Percentiles rank a stretch among this genome's conserved stretches.
These are phyloP conservation scores for Fusarium albidum DNA, from an alignment of 2,329 filamentous ascomycete genomes.

Conservation along the genomic window DNA sequence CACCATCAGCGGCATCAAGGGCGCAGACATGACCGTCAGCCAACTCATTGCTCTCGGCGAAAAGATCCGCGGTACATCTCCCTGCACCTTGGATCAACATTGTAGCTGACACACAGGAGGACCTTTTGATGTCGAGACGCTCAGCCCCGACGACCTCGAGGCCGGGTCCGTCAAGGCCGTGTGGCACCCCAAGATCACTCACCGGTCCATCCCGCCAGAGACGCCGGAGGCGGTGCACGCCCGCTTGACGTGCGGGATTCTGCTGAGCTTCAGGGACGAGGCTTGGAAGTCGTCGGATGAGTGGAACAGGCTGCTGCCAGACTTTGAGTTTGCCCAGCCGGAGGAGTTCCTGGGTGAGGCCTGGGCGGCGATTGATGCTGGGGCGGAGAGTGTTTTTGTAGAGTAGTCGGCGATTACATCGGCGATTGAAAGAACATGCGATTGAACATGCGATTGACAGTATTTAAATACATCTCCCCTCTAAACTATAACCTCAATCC, in stretches of 20 bases:
- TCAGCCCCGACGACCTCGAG: slow-evolving; percentile 32
- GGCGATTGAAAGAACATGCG: no score
- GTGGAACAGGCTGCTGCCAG: slow-evolving; percentile 54
- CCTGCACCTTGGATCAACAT: not conserved
- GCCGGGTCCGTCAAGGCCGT: slow-evolving; percentile 37
- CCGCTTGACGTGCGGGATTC: slow-evolving; percentile 1
- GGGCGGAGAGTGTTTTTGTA: slow-evolving; percentile 3
- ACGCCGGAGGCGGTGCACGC: slow-evolving; percentile 15
- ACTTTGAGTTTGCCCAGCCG: slow-evolving; percentile 50
- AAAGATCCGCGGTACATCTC: slow-evolving; percentile 42
- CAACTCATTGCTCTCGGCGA: slow-evolving; percentile 51
- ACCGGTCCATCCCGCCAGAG: slow-evolving; percentile 31
- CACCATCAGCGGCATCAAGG: slow-evolving; percentile 49
- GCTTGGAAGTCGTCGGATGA: slow-evolving; percentile 49
- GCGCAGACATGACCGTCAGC: slow-evolving; percentile 45
- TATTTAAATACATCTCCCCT: no score
- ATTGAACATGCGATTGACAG: no score
- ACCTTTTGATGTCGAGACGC: slow-evolving; percentile 29
- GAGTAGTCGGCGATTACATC: no score
- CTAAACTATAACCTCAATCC: no score
- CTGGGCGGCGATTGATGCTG: slow-evolving; percentile 28
- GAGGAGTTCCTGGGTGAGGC: slow-evolving; percentile 52
- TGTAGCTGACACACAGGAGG: slow-evolving; percentile 12
- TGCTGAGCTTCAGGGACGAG: slow-evolving; percentile 18
- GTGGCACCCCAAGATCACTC: slow-evolving; percentile 22